A percentile compares a stretch with the other conserved stretches of the same genome.
Evolutionary conservation across 2,329 filamentous ascomycete genomes (phyloP).

Genomic region (Aspergillus tamarii): DNA sequence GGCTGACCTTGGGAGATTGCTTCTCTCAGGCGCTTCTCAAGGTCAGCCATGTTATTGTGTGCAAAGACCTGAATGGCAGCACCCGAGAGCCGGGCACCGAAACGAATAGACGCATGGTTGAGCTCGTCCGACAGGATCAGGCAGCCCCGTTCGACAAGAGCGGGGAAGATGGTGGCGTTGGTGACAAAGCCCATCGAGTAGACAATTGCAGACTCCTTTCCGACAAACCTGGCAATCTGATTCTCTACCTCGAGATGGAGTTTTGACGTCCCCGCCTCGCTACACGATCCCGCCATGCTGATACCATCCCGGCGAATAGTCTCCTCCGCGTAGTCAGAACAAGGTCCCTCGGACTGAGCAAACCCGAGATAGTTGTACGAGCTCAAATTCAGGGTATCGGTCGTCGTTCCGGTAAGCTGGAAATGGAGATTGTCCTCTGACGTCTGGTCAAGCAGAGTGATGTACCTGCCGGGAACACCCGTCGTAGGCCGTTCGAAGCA

Average conservation of each 20-base stretch:
- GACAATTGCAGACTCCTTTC: constrained; percentile 88
- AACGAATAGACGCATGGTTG: constrained; percentile 93
- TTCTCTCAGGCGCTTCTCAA: constrained; percentile 83
- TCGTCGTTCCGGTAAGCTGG: constrained; percentile 80
- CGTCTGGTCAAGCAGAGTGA: constrained; percentile 84
- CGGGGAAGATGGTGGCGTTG: constrained; percentile 90
- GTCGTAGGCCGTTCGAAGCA: constrained; percentile 89
- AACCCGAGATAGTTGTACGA: constrained; percentile 99
- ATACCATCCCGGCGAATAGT: constrained; percentile 80
- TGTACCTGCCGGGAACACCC: constrained; percentile 87
- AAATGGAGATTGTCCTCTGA: constrained; percentile 88
- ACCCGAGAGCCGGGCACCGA: constrained; percentile 85
- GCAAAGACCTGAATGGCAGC: constrained; percentile 92
- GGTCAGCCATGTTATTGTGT: constrained; percentile 87
- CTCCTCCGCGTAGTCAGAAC: constrained; percentile 86
- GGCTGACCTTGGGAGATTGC: constrained; percentile 93
- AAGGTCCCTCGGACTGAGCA: constrained; percentile 92
- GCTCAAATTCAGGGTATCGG: constrained; percentile 94
- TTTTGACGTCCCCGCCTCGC: constrained; percentile 81
- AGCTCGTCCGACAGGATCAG: constrained; percentile 93
- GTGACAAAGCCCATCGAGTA: constrained; percentile 98
- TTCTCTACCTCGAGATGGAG: constrained; percentile 83
- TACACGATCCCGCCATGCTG: constrained; percentile 74
- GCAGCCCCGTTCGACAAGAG: constrained; percentile 85
- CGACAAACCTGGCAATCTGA: constrained; percentile 83